A percentile compares a stretch with the other conserved stretches of the same genome.
phyloP scores from a whole-genome alignment of 2,329 filamentous ascomycete genomes.

The Sclerotinia glacialis region DNA sequence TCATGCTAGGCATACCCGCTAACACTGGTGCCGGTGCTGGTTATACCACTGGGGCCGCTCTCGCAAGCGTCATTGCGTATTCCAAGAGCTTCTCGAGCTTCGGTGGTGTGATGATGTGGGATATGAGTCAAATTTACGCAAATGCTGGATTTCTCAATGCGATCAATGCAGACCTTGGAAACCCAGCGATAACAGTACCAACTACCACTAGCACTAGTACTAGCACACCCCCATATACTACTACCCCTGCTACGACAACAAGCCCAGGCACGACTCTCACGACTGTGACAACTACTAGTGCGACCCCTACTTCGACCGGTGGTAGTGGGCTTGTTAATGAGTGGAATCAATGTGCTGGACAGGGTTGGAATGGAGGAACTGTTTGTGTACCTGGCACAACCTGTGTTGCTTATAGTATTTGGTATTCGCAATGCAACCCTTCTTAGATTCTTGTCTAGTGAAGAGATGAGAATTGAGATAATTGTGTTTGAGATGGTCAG shows the following conservation, averaged over 20 bases:
- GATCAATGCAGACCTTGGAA: conserved; percentile 24
- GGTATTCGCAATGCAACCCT: conserved; percentile 31
- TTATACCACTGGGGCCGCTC: conserved; percentile 49
- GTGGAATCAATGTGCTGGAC: conserved; percentile 29
- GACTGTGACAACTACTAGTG: conserved; percentile 30
- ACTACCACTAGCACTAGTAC: conserved; percentile 29
- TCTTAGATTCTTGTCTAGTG: not conserved
- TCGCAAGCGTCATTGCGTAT: conserved; percentile 53
- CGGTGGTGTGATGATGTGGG: conserved; percentile 69
- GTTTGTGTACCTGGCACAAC: conserved; percentile 25
- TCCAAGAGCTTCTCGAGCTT: conserved; percentile 56
- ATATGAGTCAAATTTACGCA: conserved; percentile 58
- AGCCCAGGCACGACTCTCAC: conserved; percentile 30
- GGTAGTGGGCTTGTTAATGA: conserved; percentile 19
- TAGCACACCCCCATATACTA: conserved; percentile 3
- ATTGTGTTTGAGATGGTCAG: fast-evolving
- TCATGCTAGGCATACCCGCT: conserved; percentile 61
- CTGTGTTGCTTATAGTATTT: conserved; percentile 25
- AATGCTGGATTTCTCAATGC: conserved; percentile 53
- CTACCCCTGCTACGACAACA: conserved; percentile 30
- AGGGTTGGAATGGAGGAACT: conserved; percentile 29
- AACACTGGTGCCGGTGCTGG: conserved; percentile 48
- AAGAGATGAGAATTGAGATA: not conserved
- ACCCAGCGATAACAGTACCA: conserved; percentile 21
- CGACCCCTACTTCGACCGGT: conserved; percentile 22